phyloP scores from a whole-genome alignment of 2,329 filamentous ascomycete species.

The Peltaster fructicola region DNA sequence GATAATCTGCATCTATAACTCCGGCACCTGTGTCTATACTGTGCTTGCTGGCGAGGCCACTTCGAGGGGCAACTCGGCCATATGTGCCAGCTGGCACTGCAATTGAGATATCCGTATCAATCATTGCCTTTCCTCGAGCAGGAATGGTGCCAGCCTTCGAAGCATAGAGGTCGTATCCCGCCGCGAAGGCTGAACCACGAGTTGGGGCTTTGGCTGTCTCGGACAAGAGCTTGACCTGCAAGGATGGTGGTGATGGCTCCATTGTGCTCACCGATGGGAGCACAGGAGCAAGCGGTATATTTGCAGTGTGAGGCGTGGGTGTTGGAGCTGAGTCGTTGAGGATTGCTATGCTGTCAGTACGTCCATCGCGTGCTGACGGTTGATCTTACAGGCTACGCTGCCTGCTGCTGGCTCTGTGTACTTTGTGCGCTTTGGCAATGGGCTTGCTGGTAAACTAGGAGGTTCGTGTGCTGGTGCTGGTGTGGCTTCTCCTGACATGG shows the following conservation, averaged over 20 bases:
- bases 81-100: slow-evolving; percentile 83
- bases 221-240: slow-evolving; percentile 79
- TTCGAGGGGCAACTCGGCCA: slow-evolving; percentile 75
- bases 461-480: slow-evolving; percentile 23
- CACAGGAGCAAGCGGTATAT: no score
- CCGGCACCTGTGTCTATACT: slow-evolving; percentile 93
- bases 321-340: slow-evolving; percentile 20
- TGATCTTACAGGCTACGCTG: slow-evolving; percentile 18
- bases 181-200: slow-evolving; percentile 72
- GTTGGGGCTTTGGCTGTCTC: slow-evolving; percentile 66
- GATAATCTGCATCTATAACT: slow-evolving; percentile 95
- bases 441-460: slow-evolving; percentile 50
- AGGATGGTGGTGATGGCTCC: slow-evolving; percentile 35
- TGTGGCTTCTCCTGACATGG: slow-evolving; percentile 17
- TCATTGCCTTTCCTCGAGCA: slow-evolving; percentile 63
- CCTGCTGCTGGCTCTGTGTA: slow-evolving; percentile 29
- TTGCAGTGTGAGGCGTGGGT: slow-evolving; percentile 16
- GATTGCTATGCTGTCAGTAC: slow-evolving; percentile 16
- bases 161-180: slow-evolving; percentile 81
- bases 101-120: slow-evolving; percentile 83
- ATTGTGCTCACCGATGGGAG: no score
- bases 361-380: no score
- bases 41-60: slow-evolving; percentile 77
- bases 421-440: slow-evolving; percentile 67
- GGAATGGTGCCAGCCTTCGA: slow-evolving; percentile 60